Conservation (phyloP, 2,329 filamentous ascomycete species). For the Ceratocystis cubensis region DNA sequence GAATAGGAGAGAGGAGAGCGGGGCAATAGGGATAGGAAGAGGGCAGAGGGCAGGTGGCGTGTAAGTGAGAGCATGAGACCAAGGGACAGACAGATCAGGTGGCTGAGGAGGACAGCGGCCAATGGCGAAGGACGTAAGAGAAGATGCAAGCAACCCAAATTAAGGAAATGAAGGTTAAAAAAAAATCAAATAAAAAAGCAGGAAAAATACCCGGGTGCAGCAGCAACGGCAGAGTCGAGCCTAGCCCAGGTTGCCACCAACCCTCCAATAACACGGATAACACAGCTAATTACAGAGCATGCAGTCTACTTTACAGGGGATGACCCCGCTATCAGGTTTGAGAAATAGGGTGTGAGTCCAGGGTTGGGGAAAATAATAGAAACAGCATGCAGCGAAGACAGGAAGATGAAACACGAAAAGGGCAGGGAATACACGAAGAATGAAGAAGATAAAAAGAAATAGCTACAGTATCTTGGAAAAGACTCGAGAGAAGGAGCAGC, state of each 20-base stretch:
- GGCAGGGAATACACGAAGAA: background rate
- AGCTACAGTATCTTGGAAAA: too few species aligned
- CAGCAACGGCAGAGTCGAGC: too few species aligned
- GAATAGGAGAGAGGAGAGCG: background rate
- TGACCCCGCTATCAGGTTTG: conserved; percentile 4
- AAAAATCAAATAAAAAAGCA: too few species aligned
- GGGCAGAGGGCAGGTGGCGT: background rate
- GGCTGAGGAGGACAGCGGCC: background rate
- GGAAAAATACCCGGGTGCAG: too few species aligned
- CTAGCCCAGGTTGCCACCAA: background rate
- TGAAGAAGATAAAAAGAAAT: background rate
- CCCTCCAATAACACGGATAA: background rate
- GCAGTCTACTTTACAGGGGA: background rate
- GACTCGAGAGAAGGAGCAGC: too few species aligned
- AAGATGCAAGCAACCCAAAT: too few species aligned
- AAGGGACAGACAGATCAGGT: background rate
- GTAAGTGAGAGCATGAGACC: background rate
- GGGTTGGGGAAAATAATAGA: background rate
- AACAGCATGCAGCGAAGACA: background rate
- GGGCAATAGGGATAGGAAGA: background rate
- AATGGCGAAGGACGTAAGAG: background rate
- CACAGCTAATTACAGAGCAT: background rate
- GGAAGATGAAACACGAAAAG: conserved; percentile 9
- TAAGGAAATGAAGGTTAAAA: too few species aligned
- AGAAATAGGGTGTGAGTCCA: background rate